Conservation (phyloP, 2,329 filamentous ascomycete species). For the Neonectria ditissima region DNA sequence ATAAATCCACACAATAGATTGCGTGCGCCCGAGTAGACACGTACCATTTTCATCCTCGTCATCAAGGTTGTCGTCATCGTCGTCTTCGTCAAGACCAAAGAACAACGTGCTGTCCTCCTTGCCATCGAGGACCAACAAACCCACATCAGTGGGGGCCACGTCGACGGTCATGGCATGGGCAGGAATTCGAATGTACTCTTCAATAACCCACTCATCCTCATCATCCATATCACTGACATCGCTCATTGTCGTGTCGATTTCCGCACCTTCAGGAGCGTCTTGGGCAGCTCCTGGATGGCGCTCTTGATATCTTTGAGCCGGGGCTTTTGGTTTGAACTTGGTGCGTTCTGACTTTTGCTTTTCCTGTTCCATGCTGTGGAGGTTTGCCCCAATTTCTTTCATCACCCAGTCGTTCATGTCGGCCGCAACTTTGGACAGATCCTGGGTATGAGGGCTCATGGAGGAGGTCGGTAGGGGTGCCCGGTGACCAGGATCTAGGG, state of each 20-base stretch:
- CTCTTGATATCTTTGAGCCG: slow-evolving; percentile 66
- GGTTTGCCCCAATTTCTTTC: slow-evolving; percentile 66
- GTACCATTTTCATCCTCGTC: slow-evolving; percentile 75
- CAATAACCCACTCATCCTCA: slow-evolving; percentile 69
- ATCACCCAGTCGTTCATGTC: slow-evolving; percentile 71
- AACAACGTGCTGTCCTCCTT: slow-evolving; percentile 71
- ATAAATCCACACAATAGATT: slow-evolving; percentile 13
- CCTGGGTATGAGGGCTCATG: slow-evolving; percentile 51
- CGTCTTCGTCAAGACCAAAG: slow-evolving; percentile 71
- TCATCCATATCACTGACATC: slow-evolving; percentile 60
- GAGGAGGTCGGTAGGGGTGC: slow-evolving; percentile 50
- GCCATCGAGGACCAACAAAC: slow-evolving; percentile 67
- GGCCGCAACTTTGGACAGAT: slow-evolving; percentile 63
- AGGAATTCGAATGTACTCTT: slow-evolving; percentile 73
- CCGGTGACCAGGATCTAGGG: slow-evolving; percentile 35
- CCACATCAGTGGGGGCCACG: slow-evolving; percentile 63
- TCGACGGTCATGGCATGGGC: slow-evolving; percentile 61
- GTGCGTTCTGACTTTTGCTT: slow-evolving; percentile 47
- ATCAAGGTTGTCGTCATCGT: slow-evolving; percentile 67
- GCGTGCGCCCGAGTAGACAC: slow-evolving; percentile 30
- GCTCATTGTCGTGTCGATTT: slow-evolving; percentile 52
- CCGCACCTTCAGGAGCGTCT: slow-evolving; percentile 29
- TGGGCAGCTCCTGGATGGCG: slow-evolving; percentile 60
- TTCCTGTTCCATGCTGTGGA: slow-evolving; percentile 61
- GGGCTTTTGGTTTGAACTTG: slow-evolving; percentile 68